Percentiles rank a stretch among this genome's conserved stretches.
These are phyloP conservation scores for Fusarium annulatum DNA, from an alignment of 2,329 filamentous ascomycete genomes.

Conservation along the genomic window DNA sequence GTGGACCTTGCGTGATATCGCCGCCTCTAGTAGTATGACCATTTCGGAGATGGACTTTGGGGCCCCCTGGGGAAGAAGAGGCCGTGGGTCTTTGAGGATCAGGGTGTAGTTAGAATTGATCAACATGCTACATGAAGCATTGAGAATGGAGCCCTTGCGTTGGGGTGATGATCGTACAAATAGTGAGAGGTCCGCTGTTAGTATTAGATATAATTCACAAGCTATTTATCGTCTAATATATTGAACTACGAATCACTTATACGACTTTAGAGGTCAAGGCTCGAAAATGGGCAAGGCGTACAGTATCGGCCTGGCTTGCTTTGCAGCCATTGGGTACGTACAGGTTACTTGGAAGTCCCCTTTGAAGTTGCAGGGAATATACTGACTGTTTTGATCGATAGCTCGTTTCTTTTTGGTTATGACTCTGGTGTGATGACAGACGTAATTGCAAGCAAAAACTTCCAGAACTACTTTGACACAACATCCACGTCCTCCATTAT, in stretches of 20 bases:
- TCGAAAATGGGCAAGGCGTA: conserved; percentile 54
- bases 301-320: conserved; percentile 52
- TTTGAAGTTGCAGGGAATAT: not conserved
- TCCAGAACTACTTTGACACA: conserved; percentile 65
- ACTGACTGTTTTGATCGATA: conserved; percentile 5
- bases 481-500: conserved; percentile 54
- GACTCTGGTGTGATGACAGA: conserved; percentile 52
- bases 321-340: conserved; percentile 55
- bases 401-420: conserved; percentile 60
- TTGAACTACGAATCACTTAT: not conserved
- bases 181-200: conserved; percentile 14
- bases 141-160: conserved; percentile 2
- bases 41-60: conserved; percentile 29
- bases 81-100: conserved; percentile 11
- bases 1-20: conserved; percentile 26
- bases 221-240: not conserved
- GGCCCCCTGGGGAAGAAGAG: conserved; percentile 14
- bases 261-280: not conserved
- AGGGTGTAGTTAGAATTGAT: not conserved
- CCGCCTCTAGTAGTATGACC: conserved; percentile 21
- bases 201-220: not conserved
- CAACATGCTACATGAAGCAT: conserved; percentile 7
- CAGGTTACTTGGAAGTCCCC: not conserved
- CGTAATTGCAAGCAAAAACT: conserved; percentile 65
- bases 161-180: conserved; percentile 27